Evolutionary conservation across 225 moss, liverwort and hornwort species (phyloP).

Genomic region (Pseudisothecium myosuroides): DNA sequence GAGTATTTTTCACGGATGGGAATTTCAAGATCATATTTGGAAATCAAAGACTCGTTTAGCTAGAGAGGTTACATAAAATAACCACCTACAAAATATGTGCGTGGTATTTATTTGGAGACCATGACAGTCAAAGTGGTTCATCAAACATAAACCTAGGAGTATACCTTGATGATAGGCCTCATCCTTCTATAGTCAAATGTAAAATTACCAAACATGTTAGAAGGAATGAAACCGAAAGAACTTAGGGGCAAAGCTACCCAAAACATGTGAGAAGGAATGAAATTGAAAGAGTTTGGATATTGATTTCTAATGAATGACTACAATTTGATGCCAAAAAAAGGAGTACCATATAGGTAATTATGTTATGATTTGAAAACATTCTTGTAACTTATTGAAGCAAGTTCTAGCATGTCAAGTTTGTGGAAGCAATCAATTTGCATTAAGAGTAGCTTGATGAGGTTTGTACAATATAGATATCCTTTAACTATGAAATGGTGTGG

Average conservation of each 20-base stretch:
- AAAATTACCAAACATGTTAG: background rate
- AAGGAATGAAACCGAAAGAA: background rate
- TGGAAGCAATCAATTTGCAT: background rate
- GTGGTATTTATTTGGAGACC: background rate
- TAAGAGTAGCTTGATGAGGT: no score
- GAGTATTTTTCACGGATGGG: background rate
- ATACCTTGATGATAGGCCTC: background rate
- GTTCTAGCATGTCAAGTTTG: no score
- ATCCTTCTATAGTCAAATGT: background rate
- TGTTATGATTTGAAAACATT: background rate
- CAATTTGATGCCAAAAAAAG: no score
- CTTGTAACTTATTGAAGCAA: background rate
- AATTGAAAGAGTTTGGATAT: no score
- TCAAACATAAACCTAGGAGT: background rate
- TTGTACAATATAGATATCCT: background rate
- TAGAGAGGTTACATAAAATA: no score
- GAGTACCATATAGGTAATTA: no score
- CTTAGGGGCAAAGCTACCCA: no score
- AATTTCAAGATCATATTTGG: background rate
- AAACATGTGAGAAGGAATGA: no score
- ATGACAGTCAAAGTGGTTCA: background rate
- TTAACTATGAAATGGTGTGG: rapidly evolving
- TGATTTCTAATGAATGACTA: no score
- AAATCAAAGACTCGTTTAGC: background rate
- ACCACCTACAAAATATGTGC: background rate